Base-by-base conservation (phyloP, 2,329 filamentous ascomycete species). In the Rhinocladiella similis region DNA sequence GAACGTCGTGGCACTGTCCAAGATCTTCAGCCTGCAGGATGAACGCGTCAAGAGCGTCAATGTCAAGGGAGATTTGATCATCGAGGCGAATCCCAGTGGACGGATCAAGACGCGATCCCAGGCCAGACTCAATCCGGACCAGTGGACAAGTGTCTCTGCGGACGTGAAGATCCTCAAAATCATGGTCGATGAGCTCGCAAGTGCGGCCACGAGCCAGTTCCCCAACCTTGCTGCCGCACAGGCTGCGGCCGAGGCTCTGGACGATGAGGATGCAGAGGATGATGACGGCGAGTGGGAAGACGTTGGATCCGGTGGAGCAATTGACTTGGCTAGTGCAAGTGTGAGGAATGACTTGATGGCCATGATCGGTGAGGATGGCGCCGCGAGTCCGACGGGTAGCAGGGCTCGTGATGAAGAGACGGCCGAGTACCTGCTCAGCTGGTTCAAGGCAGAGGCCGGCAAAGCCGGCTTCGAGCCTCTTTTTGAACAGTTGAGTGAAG, bases 81-180 rank as follows among this genome's bases (percentile, higher is more conserved):
- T 94, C 53, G 84, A 85, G 49, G 82, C 86, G 55, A 55, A 50
- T 22, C 47, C 36, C 9, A 89, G 87, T 61, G 87, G 91, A 63
- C 76, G 88, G 60, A 99, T 99, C 72, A 91, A 96, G 86, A 99
- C 94, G 18, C 85, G 94, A 59, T 97, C 92, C 50, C 89, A 92
- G 66, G 86, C 94, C 13, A 91, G 89, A 73, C 83, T 88, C 70
- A 93, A 93, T 70, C 94, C 94, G 14, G 92, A 97, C 70, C 87
- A 88, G 70, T 97, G 88, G 76, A 97, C 91, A 5, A 84, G 89
- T 58, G 85, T 99, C 56, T 85, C 92, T 0, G 92, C 92, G 0
- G 87, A 90, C 1, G 82, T 99, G 68, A 99, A 99, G 77, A 97
- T 99, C 59, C 77, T 97, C 73, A 99, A 99, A 78, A 88, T 97